A percentile compares a stretch with the other conserved stretches of the same genome.
phyloP scores from a whole-genome alignment of 129 eudicot genomes.

The Silybum marianum region DNA sequence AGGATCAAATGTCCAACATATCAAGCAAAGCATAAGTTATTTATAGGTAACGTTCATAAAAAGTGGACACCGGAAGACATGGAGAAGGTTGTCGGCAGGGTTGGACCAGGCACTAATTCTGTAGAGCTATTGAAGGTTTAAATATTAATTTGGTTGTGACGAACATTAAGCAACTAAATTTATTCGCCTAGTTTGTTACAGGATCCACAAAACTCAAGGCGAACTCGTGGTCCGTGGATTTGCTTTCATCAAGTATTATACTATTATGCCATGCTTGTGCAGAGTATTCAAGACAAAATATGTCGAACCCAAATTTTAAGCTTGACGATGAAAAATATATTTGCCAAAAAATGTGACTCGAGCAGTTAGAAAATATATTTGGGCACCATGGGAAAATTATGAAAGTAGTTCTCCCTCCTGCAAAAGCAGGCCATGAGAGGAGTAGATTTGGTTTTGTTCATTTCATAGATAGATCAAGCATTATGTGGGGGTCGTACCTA shows the following conservation, averaged over 20 bases:
- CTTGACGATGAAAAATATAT: constrained; percentile 78
- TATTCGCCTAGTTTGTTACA: constrained; percentile 27
- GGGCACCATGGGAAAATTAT: constrained; percentile 86
- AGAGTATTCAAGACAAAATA: constrained; percentile 85
- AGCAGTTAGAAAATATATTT: constrained; percentile 68
- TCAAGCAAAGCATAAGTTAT: constrained; percentile 85
- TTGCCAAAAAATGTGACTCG: constrained; percentile 83
- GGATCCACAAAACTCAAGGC: constrained; percentile 90
- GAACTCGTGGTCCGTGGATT: constrained; percentile 73
- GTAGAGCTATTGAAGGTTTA: constrained; percentile 86
- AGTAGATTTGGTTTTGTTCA: constrained; percentile 96
- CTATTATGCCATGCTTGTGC: constrained; percentile 70
- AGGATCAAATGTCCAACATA: constrained; percentile 80
- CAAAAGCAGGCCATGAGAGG: constrained; percentile 84
- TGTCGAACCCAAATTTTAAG: constrained; percentile 80
- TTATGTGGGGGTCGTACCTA: constrained; percentile 49
- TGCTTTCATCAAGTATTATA: constrained; percentile 89
- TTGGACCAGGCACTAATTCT: constrained; percentile 83
- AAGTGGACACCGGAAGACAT: constrained; percentile 82
- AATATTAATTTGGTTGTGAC: not conserved
- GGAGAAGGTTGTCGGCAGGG: constrained; percentile 60
- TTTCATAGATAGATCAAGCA: constrained; percentile 82
- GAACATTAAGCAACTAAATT: not conserved
- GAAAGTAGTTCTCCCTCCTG: constrained; percentile 94
- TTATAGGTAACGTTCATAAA: constrained; percentile 87